Conservation (phyloP, 768 basidiomycete species). For the Mrakia frigida region DNA sequence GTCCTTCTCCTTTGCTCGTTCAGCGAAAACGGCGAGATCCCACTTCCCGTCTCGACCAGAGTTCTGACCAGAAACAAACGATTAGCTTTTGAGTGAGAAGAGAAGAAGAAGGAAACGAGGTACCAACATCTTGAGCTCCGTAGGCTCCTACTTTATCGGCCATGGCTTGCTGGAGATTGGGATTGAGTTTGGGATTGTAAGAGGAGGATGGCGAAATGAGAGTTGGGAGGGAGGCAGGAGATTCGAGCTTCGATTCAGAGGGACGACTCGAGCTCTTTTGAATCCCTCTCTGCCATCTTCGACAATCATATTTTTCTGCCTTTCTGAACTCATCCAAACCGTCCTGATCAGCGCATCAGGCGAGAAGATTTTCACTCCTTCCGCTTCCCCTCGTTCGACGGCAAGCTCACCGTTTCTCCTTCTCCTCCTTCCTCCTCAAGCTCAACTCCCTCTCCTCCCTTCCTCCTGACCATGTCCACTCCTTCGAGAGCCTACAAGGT, state of each 20-base stretch:
- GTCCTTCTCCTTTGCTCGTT: constrained; percentile 44
- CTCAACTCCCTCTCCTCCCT: neutral
- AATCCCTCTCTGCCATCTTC: too few species aligned
- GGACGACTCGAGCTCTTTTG: too few species aligned
- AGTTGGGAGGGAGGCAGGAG: neutral
- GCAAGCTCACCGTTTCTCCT: neutral
- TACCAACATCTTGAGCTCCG: constrained; percentile 36
- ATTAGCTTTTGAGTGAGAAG: neutral
- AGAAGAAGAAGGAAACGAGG: neutral
- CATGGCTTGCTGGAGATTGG: constrained; percentile 3
- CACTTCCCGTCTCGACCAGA: constrained; percentile 56
- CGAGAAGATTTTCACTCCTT: too few species aligned
- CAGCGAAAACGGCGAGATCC: constrained; percentile 67
- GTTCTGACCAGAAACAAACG: constrained; percentile 31
- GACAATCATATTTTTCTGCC: too few species aligned
- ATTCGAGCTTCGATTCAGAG: too few species aligned
- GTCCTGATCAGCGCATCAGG: too few species aligned
- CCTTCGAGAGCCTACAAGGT: constrained; percentile 24
- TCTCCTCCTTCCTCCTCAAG: neutral
- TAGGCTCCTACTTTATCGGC: constrained; percentile 38
- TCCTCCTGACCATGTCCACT: neutral
- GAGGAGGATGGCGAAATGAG: neutral
- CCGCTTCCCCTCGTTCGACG: neutral
- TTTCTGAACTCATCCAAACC: too few species aligned
- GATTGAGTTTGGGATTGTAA: neutral